A percentile compares a stretch with the other conserved stretches of the same genome.
These are phyloP conservation scores for Hysterangium stoloniferum DNA, from an alignment of 768 basidiomycete species.

Conservation along the genomic window DNA sequence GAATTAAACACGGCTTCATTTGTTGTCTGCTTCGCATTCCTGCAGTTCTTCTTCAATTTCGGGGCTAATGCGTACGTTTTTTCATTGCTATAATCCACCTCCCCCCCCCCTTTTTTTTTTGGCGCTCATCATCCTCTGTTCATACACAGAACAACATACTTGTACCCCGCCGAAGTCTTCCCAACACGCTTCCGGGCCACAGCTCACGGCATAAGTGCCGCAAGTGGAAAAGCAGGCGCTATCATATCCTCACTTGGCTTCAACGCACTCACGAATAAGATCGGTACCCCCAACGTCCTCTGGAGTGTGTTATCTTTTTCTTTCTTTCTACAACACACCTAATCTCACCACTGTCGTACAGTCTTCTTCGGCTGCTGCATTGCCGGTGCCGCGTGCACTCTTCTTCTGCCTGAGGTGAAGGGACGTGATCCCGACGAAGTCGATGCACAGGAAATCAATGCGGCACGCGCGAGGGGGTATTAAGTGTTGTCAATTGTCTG, in stretches of 20 bases:
- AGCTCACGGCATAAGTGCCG: slow-evolving; percentile 72
- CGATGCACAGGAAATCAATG: slow-evolving; percentile 30
- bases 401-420: slow-evolving; percentile 44
- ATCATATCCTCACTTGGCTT: slow-evolving; percentile 72
- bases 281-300: slow-evolving; percentile 57
- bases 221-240: slow-evolving; percentile 66
- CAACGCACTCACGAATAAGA: slow-evolving; percentile 49
- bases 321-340: background rate
- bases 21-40: slow-evolving; percentile 63
- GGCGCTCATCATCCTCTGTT: background rate
- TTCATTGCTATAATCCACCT: too few relatives aligned
- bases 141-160: slow-evolving; percentile 31
- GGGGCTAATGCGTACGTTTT: slow-evolving; percentile 63
- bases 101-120: background rate
- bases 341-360: slow-evolving; percentile 17
- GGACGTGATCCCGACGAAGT: slow-evolving; percentile 44
- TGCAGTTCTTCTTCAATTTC: slow-evolving; percentile 81
- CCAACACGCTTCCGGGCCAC: slow-evolving; percentile 67
- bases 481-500: too few relatives aligned
- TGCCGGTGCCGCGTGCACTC: slow-evolving; percentile 42
- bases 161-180: slow-evolving; percentile 72
- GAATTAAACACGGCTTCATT: slow-evolving; percentile 49
- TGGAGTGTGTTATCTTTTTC: slow-evolving; percentile 50
- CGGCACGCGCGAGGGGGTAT: too few relatives aligned
- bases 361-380: slow-evolving; percentile 64